phyloP scores from a whole-genome alignment of 495 filamentous ascomycete genomes.

The Letharia columbiana region DNA sequence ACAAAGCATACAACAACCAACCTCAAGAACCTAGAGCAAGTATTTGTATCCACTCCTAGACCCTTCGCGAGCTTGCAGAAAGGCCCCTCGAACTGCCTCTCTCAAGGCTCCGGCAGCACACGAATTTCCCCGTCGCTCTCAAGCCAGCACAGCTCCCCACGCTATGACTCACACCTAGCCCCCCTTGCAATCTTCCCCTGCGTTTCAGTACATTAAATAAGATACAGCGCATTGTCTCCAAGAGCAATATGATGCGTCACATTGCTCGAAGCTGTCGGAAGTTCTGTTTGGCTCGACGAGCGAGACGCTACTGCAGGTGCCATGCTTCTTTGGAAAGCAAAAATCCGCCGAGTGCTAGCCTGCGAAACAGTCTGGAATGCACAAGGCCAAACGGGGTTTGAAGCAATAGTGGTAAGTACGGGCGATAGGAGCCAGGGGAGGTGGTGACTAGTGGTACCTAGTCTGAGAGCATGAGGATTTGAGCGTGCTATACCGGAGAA shows the following conservation, averaged over 20 bases:
- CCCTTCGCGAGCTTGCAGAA: not conserved
- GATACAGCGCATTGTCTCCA: not conserved
- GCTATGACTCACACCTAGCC: conserved; percentile 9
- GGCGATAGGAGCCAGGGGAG: not conserved
- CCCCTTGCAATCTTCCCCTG: not conserved
- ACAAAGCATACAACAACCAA: not conserved
- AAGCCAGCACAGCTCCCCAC: conserved; percentile 7
- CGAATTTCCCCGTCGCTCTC: not conserved
- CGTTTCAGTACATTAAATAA: not conserved
- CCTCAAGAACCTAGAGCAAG: not conserved
- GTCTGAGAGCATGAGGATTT: too few species aligned
- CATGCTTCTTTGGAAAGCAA: not conserved
- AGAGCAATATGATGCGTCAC: not conserved
- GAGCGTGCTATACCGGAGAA: too few species aligned
- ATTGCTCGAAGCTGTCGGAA: not conserved
- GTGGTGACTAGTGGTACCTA: not conserved
- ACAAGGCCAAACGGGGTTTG: too few species aligned
- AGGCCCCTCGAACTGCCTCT: not conserved
- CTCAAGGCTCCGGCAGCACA: not conserved
- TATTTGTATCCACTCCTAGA: not conserved
- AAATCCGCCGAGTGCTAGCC: not conserved
- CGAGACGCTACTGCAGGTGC: conserved; percentile 13
- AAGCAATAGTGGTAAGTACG: too few species aligned
- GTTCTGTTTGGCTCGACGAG: not conserved
- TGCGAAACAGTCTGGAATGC: not conserved